Evolutionary conservation across 495 filamentous ascomycete genomes (phyloP), one percentile per base, ranked within the genome.

Genomic region (Trypethelium eluteriae): DNA sequence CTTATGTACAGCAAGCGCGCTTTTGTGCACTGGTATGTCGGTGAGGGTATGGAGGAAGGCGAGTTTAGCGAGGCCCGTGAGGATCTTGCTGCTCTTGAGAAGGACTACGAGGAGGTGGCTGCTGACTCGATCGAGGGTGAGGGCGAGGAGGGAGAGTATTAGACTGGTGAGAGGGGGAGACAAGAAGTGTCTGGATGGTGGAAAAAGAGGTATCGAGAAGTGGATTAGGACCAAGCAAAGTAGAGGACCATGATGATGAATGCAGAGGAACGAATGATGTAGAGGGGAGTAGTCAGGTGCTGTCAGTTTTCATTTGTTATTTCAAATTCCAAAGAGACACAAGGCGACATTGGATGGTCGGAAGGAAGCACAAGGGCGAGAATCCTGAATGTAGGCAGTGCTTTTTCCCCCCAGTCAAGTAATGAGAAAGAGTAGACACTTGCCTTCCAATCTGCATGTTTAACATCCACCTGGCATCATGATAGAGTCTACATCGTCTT

Each of bases 1-100:
- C 89, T 96, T 70, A 96, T 96, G 92, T 95, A 96, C 82, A 89
- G 85, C 80, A 96, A 96, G 85, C 89, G 91, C 72, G 91, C 91
- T 50, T 96, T 96, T 74, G 91, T 96, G 16, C 91, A 96, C 78
- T 96, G 91, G 91, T 96, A 96, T 73, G 91, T 96, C 57, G 91
- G 91, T 72, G 91, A 96, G 79, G 91, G 91, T 79, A 96, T 96
- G 91, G 91, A 96, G 81, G 91, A 96, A 76, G 91, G 91, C 70
- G 91, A 96, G 79, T 96, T 96, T 80, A 88, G 85, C 66, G 91
- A 96, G 81, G 91, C 91, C 59, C 85, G 91, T 64, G 91, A 96
- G 82, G 91, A 96, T 75, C 81, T 96, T 65, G 91, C 91, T 64
- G 91, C 91, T 63, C 82, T 96, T 39, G 88, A 91, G 84, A 92